Conservation (phyloP, 148 eudicot genomes). For the Polygonum aviculare region DNA sequence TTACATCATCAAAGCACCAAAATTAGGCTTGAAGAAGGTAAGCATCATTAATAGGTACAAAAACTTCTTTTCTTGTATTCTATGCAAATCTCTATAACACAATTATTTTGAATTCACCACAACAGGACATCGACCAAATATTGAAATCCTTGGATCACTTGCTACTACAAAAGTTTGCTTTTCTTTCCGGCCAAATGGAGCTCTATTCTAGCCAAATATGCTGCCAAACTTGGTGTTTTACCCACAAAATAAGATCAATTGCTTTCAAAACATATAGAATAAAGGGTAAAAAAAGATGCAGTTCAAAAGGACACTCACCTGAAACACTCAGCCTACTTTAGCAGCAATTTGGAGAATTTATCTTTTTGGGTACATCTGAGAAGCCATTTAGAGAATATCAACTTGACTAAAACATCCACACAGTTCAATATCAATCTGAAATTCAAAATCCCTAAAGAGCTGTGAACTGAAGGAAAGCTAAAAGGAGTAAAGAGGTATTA, state of each 20-base stretch:
- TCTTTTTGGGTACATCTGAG: conserved; percentile 12
- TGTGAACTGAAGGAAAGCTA: conserved; percentile 4
- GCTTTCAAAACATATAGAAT: not conserved
- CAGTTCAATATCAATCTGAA: conserved; percentile 52
- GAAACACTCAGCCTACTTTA: conserved; percentile 73
- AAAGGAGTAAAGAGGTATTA: conserved; percentile 42
- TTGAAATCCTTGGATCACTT: not conserved
- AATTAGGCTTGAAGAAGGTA: not conserved
- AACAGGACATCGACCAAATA: not conserved
- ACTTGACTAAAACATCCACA: conserved; percentile 79
- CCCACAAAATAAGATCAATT: not conserved
- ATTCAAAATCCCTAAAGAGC: not conserved
- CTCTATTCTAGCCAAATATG: not conserved
- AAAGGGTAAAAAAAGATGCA: not conserved
- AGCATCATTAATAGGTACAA: no score
- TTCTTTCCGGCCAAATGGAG: no score
- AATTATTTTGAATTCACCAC: not conserved
- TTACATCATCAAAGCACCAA: no score
- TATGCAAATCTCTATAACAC: no score
- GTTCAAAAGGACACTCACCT: conserved; percentile 78
- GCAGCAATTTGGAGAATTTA: conserved; percentile 55
- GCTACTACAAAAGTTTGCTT: no score
- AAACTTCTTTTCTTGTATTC: no score
- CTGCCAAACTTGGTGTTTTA: not conserved
- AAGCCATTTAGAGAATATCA: conserved; percentile 54